Evolutionary conservation across 2,329 filamentous ascomycete genomes (phyloP).

Genomic region (Apiospora rasikravindrae): DNA sequence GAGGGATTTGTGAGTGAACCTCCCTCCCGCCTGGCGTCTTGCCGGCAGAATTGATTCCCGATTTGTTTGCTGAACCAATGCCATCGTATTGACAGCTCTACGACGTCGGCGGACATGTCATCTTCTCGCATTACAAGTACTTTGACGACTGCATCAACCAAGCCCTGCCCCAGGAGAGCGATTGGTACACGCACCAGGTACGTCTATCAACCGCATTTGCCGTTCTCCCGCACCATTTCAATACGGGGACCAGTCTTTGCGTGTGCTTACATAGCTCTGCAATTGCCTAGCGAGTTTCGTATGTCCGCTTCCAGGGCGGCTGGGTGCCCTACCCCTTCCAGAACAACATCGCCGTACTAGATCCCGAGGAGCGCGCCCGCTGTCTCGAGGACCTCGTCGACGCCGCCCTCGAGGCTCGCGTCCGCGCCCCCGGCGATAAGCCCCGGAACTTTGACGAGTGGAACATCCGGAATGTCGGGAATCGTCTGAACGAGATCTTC

Average conservation of each 20-base stretch:
- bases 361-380: slow-evolving; percentile 94
- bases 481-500: slow-evolving; percentile 90
- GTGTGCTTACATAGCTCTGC: background rate
- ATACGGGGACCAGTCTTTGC: too few species aligned
- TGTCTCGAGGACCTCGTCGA: slow-evolving; percentile 97
- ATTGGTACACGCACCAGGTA: slow-evolving; percentile 85
- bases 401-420: slow-evolving; percentile 83
- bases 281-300: slow-evolving; percentile 80
- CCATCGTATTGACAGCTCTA: slow-evolving; percentile 69
- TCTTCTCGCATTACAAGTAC: slow-evolving; percentile 99
- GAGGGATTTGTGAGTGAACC: slow-evolving; percentile 88
- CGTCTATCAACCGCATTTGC: background rate
- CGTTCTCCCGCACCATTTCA: background rate
- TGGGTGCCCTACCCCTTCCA: slow-evolving; percentile 99
- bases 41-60: background rate
- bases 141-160: slow-evolving; percentile 99
- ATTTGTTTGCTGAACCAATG: slow-evolving; percentile 26
- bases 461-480: slow-evolving; percentile 91
- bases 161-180: slow-evolving; percentile 87
- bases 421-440: slow-evolving; percentile 78
- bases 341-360: slow-evolving; percentile 99
- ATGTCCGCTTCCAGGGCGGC: slow-evolving; percentile 92
- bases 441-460: slow-evolving; percentile 98
- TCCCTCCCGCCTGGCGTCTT: background rate
- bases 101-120: slow-evolving; percentile 97